These are phyloP conservation scores for Colletotrichum caudatum DNA, from an alignment of 2,329 filamentous ascomycete species.

Conservation along the genomic window DNA sequence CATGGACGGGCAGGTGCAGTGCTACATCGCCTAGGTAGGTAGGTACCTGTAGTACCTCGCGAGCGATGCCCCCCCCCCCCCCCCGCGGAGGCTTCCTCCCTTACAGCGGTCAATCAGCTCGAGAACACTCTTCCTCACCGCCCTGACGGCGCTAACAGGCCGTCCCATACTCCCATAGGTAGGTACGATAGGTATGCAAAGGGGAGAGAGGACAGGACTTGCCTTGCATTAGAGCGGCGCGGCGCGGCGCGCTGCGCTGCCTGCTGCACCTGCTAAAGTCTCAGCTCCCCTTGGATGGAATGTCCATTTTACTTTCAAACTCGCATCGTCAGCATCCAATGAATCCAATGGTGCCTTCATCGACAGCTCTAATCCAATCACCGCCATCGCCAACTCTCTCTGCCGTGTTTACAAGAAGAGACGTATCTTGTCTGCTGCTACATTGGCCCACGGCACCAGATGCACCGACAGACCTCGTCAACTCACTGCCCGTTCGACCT, in stretches of 20 bases:
- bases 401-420: constrained; percentile 11
- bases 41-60: too few species aligned
- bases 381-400: not conserved
- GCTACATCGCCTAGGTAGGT: not conserved
- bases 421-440: constrained; percentile 14
- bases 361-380: not conserved
- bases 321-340: constrained; percentile 15
- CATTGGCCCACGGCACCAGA: constrained; percentile 17
- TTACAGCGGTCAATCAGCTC: constrained; percentile 17
- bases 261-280: constrained; percentile 12
- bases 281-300: not conserved
- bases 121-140: not conserved
- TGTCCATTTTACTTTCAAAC: not conserved
- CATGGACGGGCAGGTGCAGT: too few species aligned
- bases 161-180: not conserved
- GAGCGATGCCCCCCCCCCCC: too few species aligned
- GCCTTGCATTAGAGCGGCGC: not conserved
- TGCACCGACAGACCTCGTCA: constrained; percentile 3
- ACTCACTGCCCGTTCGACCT: not conserved
- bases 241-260: not conserved
- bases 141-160: constrained; percentile 22
- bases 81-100: not conserved
- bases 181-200: too few species aligned
- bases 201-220: not conserved
- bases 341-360: not conserved